These are phyloP conservation scores for Hortaea werneckii DNA, from an alignment of 2,329 filamentous ascomycete species.

Conservation along the genomic window DNA sequence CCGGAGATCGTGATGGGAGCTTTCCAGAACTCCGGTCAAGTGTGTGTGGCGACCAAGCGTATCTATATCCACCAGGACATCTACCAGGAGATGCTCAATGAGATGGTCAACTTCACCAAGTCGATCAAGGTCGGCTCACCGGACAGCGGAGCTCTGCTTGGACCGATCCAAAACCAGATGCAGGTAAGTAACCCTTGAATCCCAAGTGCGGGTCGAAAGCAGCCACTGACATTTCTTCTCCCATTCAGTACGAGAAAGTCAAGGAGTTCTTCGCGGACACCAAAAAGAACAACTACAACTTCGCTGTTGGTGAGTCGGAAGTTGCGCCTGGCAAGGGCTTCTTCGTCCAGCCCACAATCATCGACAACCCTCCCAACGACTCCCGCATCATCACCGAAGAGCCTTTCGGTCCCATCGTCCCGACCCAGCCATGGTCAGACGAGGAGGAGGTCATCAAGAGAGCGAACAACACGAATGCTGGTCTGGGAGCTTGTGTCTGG, in stretches of 20 bases:
- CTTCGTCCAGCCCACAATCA: constrained; percentile 36
- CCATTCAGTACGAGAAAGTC: constrained; percentile 39
- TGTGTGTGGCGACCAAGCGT: constrained; percentile 44
- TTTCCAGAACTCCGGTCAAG: constrained; percentile 50
- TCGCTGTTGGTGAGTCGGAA: constrained; percentile 43
- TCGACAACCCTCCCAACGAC: constrained; percentile 36
- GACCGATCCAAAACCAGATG: constrained; percentile 49
- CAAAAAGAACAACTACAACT: constrained; percentile 36
- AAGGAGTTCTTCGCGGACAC: constrained; percentile 29
- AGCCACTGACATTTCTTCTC: neutral
- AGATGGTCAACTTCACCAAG: constrained; percentile 37
- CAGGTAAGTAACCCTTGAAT: constrained; percentile 11
- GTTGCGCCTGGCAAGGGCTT: constrained; percentile 33
- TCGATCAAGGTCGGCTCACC: constrained; percentile 34
- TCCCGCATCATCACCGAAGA: constrained; percentile 37
- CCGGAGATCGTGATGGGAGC: constrained; percentile 41
- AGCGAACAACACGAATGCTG: constrained; percentile 40
- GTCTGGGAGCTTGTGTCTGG: constrained; percentile 47
- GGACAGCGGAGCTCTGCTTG: constrained; percentile 40
- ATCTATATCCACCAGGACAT: constrained; percentile 49
- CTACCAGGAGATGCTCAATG: constrained; percentile 39
- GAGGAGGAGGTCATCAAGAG: constrained; percentile 39
- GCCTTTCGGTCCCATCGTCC: constrained; percentile 42
- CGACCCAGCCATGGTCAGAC: constrained; percentile 35
- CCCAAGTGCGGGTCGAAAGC: neutral